Percentiles rank a stretch among this genome's conserved stretches.
Conservation (phyloP, 371 early-diverging fungal genomes). For the Actinomortierella ambigua region DNA sequence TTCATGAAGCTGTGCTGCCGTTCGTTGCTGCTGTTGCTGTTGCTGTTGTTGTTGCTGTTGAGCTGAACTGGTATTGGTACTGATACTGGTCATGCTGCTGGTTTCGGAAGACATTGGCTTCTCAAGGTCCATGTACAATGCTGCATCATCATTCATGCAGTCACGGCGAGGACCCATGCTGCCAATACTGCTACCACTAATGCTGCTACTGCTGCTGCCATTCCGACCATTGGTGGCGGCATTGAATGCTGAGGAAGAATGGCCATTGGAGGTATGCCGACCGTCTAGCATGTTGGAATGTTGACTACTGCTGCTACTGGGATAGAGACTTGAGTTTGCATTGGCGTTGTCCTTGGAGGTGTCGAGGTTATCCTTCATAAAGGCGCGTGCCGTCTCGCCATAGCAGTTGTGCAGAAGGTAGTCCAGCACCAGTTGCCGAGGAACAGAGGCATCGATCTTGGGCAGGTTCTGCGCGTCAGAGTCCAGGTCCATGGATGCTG, state of each 20-base stretch:
- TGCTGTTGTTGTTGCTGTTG: slow-evolving; percentile 1
- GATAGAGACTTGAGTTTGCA: not conserved
- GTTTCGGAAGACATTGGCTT: not conserved
- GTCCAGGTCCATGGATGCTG: slow-evolving; percentile 46
- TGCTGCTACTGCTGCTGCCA: slow-evolving; percentile 2
- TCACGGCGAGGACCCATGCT: not conserved
- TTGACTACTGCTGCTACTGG: slow-evolving; percentile 2
- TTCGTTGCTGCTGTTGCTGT: slow-evolving; percentile 6
- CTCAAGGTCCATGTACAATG: slow-evolving; percentile 1
- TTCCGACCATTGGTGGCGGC: slow-evolving; percentile 1
- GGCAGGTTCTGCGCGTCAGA: slow-evolving; percentile 26
- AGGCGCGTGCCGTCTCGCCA: slow-evolving; percentile 65
- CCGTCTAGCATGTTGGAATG: not conserved
- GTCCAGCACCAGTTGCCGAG: slow-evolving; percentile 52
- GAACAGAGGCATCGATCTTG: slow-evolving; percentile 41
- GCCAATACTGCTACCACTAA: slow-evolving; percentile 1
- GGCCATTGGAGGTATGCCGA: slow-evolving; percentile 1
- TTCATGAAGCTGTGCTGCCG: not conserved
- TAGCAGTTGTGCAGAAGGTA: slow-evolving; percentile 66
- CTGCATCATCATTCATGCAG: not conserved
- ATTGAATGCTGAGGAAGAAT: not conserved
- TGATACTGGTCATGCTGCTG: too few species aligned
- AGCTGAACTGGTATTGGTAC: too few species aligned
- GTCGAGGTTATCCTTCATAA: slow-evolving; percentile 54
- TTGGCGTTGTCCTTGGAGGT: slow-evolving; percentile 23